phyloP scores from a whole-genome alignment of 2,329 filamentous ascomycete species.

The Pseudogymnoascus sp. region DNA sequence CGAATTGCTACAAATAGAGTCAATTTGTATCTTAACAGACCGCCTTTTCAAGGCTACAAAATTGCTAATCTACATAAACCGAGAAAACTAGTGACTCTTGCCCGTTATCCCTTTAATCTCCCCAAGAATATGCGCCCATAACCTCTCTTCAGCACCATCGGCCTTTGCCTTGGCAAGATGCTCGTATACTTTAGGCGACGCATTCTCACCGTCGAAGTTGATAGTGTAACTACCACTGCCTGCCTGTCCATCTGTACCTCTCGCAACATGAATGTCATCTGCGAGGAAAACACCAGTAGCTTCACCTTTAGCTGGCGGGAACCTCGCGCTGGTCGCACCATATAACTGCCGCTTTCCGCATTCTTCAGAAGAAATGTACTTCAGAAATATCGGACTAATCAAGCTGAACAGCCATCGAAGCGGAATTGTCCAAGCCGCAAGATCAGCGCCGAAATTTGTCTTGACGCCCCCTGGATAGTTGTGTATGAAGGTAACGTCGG shows the following conservation, averaged over 20 bases:
- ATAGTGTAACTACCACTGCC: slow-evolving; percentile 22
- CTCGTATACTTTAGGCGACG: background rate
- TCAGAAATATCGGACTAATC: background rate
- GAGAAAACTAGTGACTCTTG: background rate
- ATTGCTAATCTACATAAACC: background rate
- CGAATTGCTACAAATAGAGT: background rate
- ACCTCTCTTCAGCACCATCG: background rate
- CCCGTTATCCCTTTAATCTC: background rate
- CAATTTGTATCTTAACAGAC: background rate
- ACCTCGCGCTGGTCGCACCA: slow-evolving; percentile 30
- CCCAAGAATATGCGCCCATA: background rate
- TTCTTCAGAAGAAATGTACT: slow-evolving; percentile 26
- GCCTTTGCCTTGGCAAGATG: background rate
- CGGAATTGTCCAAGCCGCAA: slow-evolving; percentile 27
- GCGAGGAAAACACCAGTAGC: slow-evolving; percentile 8
- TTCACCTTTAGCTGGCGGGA: slow-evolving; percentile 13
- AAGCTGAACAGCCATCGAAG: background rate
- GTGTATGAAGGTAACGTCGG: slow-evolving; percentile 40
- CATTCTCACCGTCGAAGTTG: background rate
- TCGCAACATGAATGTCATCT: slow-evolving; percentile 14
- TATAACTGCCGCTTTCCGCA: slow-evolving; percentile 39
- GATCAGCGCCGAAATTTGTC: slow-evolving; percentile 32
- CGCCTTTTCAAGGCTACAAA: background rate
- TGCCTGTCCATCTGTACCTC: slow-evolving; percentile 23
- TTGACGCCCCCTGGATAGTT: slow-evolving; percentile 39